Percentiles rank a stretch among this genome's conserved stretches.
Evolutionary conservation across 495 filamentous ascomycete genomes (phyloP).

Genomic region (Clavariopsis aquatica): DNA sequence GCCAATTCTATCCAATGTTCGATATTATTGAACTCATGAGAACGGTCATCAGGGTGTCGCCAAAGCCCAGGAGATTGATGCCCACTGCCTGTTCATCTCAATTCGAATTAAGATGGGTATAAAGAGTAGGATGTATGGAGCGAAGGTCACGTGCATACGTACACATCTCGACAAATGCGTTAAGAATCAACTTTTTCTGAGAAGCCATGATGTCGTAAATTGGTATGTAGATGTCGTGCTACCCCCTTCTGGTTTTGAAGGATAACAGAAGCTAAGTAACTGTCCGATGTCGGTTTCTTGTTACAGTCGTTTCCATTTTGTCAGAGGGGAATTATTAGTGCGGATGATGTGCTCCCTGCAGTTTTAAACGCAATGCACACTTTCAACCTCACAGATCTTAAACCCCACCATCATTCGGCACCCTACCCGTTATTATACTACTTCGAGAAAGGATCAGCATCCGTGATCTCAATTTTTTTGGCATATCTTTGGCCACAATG

Average conservation of each 20-base stretch:
- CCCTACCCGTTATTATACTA: background rate
- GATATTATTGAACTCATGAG: slow-evolving; percentile 53
- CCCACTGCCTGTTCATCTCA: slow-evolving; percentile 42
- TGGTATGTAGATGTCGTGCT: slow-evolving; percentile 14
- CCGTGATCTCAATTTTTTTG: background rate
- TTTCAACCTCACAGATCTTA: background rate
- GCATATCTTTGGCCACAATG: background rate
- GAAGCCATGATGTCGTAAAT: slow-evolving; percentile 31
- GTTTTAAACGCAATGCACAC: slow-evolving; percentile 1
- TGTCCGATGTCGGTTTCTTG: background rate
- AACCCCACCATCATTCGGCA: background rate
- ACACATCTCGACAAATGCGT: slow-evolving; percentile 65
- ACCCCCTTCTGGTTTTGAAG: background rate
- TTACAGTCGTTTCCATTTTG: background rate
- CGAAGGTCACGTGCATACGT: slow-evolving; percentile 33
- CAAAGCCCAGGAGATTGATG: slow-evolving; percentile 67
- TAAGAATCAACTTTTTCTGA: slow-evolving; percentile 61
- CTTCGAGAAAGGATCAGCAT: background rate
- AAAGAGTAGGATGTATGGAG: background rate
- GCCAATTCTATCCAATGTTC: slow-evolving; percentile 61
- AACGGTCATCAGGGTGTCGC: slow-evolving; percentile 58
- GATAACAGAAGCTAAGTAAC: background rate
- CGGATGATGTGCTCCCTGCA: slow-evolving; percentile 11
- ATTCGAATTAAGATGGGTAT: background rate
- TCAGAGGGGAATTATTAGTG: slow-evolving; percentile 1